Evolutionary conservation across 2,329 filamentous ascomycete species (phyloP), one percentile per base, ranked within the genome.

Genomic region (Incumbomyces lentus): DNA sequence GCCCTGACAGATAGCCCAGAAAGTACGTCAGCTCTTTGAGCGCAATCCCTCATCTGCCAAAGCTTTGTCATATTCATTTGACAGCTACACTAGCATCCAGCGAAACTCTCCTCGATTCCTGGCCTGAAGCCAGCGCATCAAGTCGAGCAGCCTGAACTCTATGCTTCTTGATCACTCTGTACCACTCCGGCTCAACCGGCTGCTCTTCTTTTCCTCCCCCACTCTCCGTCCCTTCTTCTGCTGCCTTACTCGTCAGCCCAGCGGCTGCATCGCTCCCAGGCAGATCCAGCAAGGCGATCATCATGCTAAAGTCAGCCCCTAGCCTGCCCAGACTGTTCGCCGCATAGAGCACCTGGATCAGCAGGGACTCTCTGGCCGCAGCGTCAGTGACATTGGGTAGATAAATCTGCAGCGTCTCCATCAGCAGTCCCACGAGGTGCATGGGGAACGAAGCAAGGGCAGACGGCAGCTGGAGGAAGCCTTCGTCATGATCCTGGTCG

Each of bases 301-400:
- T 78, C 69, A 95, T 77, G 47, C 89, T 84, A 65, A 98, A 98
- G 63, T 98, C 92, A 1, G 86, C 89, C 2, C 92, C 92, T 0
- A 96, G 69, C 39, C 92, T 76, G 0, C 90, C 90, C 40, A 98
- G 69, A 65, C 89, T 95, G 38, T 87, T 86, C 1, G 90, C 89
- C 58, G 55, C 54, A 32, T 57, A 57, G 6, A 57, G 49, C 10
- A 55, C 51, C 39, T 57, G 55, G 45, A 57, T 55, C n/a, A 57
- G 47, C 41, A 57, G 31, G 36, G 47, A 51, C 34, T 57, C 55
- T 16, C 55, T 88, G 94, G 65, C 39, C 95, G 68, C 0, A 6
- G 48, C 35, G 39, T 57, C 55, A 1, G 52, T 56, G 31, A 57
- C 40, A 34, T 57, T 57, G 7, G 55, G 55, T 1, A 57, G 51